Evolutionary conservation across 1,139 yeast species (phyloP), one percentile per base, ranked within the genome.

Genomic region (Geotrichum reessii): DNA sequence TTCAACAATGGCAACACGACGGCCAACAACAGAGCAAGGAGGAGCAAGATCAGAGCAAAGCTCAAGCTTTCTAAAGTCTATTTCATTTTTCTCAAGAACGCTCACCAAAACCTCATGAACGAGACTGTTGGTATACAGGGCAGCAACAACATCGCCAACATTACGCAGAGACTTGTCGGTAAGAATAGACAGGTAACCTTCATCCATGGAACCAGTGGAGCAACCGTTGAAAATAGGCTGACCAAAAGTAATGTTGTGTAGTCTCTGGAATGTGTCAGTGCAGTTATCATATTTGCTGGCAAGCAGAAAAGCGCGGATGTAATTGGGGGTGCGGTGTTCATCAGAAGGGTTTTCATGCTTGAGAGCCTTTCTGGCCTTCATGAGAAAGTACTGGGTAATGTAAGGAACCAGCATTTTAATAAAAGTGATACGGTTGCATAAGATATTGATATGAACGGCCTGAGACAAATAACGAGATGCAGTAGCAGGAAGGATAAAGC

Each of bases 61-160:
- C 14, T 67, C 65, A 21, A 71, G 60, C 47, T 56, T 62, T 24
- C 56, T 54, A 37, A 53, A 55, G 49, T 66, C 67, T 1, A 63
- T 60, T 40, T 59, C 62, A 22, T 59, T 58, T 47, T 53, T 58
- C 33, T 66, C 67, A 24, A 67, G 61, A 28, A 61, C 60, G n/a
- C 61, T 63, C 19, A 66, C 57, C 33, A 71, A 62, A 19, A 64
- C 68, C 11, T 63, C 64, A 17, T 70, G 69, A 14, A 69, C 63
- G 28, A 64, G 59, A 37, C 64, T 61, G 57, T 67, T 62, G 12
- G 74, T 65, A 59, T 66, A 64, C 66, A 71, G 67, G 24, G 70
- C 70, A n/a, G 72, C 69, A 56, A 70, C 55, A 4, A 67, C 66
- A 55, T 73, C 75, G 12, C 68, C 61, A 17, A 69, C 65, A 3